Evolutionary conservation across 805 yeast genomes (phyloP), one percentile per base, ranked within the genome.

Genomic region (Geotrichum ghanense): DNA sequence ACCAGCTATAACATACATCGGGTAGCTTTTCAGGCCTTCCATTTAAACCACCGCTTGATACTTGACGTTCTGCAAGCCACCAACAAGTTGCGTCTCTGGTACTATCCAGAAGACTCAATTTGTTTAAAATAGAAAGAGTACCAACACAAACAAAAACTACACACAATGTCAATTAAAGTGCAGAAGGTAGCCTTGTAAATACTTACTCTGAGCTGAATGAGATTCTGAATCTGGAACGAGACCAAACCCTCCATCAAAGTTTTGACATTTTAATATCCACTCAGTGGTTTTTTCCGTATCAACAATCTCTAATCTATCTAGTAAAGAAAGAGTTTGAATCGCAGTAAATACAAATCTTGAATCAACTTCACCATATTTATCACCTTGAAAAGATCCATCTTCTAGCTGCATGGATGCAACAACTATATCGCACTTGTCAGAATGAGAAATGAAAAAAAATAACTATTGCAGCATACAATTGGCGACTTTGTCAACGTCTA

Each of bases 1-100:
- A 92, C 95, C 97, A 92, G 55, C 92, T 80, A 61, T 92, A 92
- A 61, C 99, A 92, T n/a, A 86, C 95, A 63, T 92, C 99, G 0
- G 97, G 95, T 17, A 87, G 66, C 61, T 92, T 92, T 49, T 92
- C 95, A 0, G 97, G 96, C 44, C 99, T 74, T 0, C 99, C 99
- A 59, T 92, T 92, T 47, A 92, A 70, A 0, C 99, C 99, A 3
- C 99, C 99, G 23, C 73, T 73, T 3, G 75, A 72, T 6, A 86
- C 74, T 63, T 92, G 99, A 49, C 99, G 69, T 59, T 92, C 97
- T 56, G 90, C 74, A 17, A 92, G 69, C 97, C 98, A 92, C 76
- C 83, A 68, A 42, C 74, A 62, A 24, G 63, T 65, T 3, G 55
- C 48, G 3, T 61, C 63, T 42, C 70, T 62, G 2, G 62, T 66